These are phyloP conservation scores for Acaromyces ingoldii DNA, from an alignment of 1,284 basidiomycete species.

Conservation along the genomic window DNA sequence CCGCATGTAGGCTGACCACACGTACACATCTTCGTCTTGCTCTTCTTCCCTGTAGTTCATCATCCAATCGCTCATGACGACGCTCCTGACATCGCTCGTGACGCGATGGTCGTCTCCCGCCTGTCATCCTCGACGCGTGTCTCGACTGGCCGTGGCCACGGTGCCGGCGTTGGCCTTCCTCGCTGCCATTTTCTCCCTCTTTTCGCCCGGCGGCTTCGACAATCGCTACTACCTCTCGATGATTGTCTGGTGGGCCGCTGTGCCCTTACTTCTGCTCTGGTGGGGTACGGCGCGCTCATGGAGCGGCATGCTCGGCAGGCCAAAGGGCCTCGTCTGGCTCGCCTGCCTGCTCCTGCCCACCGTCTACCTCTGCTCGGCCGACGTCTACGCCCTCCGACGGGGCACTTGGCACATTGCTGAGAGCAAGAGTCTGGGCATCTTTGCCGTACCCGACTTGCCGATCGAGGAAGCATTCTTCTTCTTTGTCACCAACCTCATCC, in stretches of 20 bases:
- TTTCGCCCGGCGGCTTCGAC: constrained; percentile 2
- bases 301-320: constrained; percentile 15
- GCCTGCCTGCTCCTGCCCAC: constrained; percentile 21
- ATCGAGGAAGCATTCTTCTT: constrained; percentile 48
- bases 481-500: constrained; percentile 42
- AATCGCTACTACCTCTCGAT: constrained; percentile 40
- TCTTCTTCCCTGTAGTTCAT: constrained; percentile 21
- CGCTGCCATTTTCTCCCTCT: constrained; percentile 5
- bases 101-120: constrained; percentile 34
- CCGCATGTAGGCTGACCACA: no score
- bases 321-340: constrained; percentile 11
- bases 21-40: not conserved
- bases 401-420: constrained; percentile 46
- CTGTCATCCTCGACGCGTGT: not conserved
- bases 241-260: constrained; percentile 39
- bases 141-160: constrained; percentile 4
- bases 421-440: constrained; percentile 34
- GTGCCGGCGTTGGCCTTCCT: not conserved
- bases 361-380: constrained; percentile 29
- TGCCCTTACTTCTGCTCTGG: constrained; percentile 32
- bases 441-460: constrained; percentile 38
- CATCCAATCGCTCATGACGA: constrained; percentile 41
- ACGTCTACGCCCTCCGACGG: constrained; percentile 35
- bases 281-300: constrained; percentile 33
- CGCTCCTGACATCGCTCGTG: constrained; percentile 31